Percentiles rank a stretch among this genome's conserved stretches.
Conservation (phyloP, 2,329 filamentous ascomycete genomes). For the Hypoxylon sp. region DNA sequence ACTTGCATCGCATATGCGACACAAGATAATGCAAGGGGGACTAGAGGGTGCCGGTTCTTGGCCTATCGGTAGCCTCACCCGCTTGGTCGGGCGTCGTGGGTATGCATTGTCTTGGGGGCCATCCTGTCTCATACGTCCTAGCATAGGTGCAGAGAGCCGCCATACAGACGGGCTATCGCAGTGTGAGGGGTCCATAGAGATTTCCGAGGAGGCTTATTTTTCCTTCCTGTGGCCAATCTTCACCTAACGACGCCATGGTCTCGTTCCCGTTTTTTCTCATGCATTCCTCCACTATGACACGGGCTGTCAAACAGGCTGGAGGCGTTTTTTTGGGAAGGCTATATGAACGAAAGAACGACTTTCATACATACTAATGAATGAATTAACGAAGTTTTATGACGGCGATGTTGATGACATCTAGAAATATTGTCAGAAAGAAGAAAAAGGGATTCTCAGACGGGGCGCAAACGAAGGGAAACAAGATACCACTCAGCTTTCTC, state of each 20-base stretch:
- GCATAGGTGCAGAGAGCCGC: constrained; percentile 11
- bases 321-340: too few species aligned
- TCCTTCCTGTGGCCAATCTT: constrained; percentile 5
- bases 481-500: constrained; percentile 2
- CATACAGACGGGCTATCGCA: constrained; percentile 13
- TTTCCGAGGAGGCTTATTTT: background rate
- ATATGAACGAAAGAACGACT: constrained; percentile 13
- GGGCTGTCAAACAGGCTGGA: background rate
- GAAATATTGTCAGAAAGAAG: constrained; percentile 14
- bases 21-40: constrained; percentile 13
- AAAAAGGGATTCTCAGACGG: too few species aligned
- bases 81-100: constrained; percentile 1
- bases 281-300: constrained; percentile 1
- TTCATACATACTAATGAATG: constrained; percentile 8
- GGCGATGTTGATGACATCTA: constrained; percentile 12
- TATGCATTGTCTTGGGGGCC: constrained; percentile 19
- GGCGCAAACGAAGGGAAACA: constrained; percentile 22
- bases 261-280: too few species aligned
- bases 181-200: background rate
- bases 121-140: background rate
- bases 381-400: too few species aligned
- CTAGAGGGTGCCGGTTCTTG: constrained; percentile 2
- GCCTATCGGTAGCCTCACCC: constrained; percentile 17
- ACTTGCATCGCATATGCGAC: constrained; percentile 27
- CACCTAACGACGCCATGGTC: constrained; percentile 18